A percentile compares a stretch with the other conserved stretches of the same genome.
phyloP scores from a whole-genome alignment of 768 basidiomycete species.

The Polyporus arcularius region DNA sequence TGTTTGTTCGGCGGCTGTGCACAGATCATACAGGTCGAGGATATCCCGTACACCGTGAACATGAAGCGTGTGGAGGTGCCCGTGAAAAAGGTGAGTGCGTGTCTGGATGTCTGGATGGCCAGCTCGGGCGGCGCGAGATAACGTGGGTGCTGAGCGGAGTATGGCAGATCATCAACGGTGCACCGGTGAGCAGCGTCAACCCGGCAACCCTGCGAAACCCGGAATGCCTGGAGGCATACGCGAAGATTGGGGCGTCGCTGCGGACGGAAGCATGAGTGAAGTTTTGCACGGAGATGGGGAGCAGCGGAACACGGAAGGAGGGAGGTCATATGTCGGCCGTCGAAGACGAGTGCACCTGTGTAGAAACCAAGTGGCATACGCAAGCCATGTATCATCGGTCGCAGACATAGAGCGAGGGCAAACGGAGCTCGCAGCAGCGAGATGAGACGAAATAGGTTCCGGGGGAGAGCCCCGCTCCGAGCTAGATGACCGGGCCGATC shows the following conservation, averaged over 20 bases:
- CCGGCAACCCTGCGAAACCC: constrained; percentile 74
- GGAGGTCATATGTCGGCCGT: background rate
- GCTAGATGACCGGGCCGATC: constrained; percentile 13
- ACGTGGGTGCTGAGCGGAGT: constrained; percentile 8
- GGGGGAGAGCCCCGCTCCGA: constrained; percentile 7
- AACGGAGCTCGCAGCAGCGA: background rate
- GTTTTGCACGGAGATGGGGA: constrained; percentile 21
- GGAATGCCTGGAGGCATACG: constrained; percentile 66
- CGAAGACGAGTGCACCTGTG: background rate
- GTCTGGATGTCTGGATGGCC: constrained; percentile 11
- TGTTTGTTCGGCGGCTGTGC: constrained; percentile 11
- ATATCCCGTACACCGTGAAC: constrained; percentile 80
- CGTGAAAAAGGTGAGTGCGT: constrained; percentile 61
- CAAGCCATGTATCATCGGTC: background rate
- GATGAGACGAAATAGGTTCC: constrained; percentile 5
- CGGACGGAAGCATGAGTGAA: constrained; percentile 40
- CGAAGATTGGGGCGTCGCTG: constrained; percentile 49
- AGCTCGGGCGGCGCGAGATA: constrained; percentile 13
- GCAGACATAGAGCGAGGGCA: background rate
- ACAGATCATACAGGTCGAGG: constrained; percentile 67
- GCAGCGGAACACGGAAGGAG: constrained; percentile 5
- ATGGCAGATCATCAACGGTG: constrained; percentile 75
- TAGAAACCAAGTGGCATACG: background rate
- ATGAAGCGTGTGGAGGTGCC: constrained; percentile 81
- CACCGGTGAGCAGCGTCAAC: constrained; percentile 66